Percentiles rank a stretch among this genome's conserved stretches.
phyloP scores from a whole-genome alignment of 106 monocot species.

The Posidonia australis region DNA sequence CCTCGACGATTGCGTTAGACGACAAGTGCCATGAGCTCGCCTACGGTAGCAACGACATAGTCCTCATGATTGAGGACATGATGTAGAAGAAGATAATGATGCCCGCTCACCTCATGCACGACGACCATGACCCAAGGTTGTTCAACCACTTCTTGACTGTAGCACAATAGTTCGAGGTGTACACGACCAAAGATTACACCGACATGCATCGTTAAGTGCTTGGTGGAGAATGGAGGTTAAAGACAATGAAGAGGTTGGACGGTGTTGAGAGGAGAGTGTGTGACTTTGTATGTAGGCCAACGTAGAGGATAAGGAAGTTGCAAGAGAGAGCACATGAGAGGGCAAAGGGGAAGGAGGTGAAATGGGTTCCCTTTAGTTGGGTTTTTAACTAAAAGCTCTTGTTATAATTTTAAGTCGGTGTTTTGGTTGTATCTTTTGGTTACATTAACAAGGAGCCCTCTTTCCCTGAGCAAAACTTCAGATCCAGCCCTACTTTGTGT shows the following conservation, averaged over 20 bases:
- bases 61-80: slow-evolving; percentile 59
- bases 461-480: too few species aligned
- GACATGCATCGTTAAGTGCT: slow-evolving; percentile 57
- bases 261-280: slow-evolving; percentile 39
- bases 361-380: slow-evolving; percentile 56
- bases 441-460: too few species aligned
- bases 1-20: slow-evolving; percentile 63
- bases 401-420: too few species aligned
- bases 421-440: too few species aligned
- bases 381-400: slow-evolving; percentile 41
- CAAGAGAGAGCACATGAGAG: slow-evolving; percentile 45
- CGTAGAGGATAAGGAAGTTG: slow-evolving; percentile 35
- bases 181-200: slow-evolving; percentile 58
- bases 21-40: slow-evolving; percentile 83
- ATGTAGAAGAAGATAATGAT: slow-evolving; percentile 69
- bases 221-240: slow-evolving; percentile 59
- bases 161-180: slow-evolving; percentile 50
- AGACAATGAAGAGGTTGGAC: slow-evolving; percentile 27
- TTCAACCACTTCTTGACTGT: slow-evolving; percentile 59
- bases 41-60: slow-evolving; percentile 28
- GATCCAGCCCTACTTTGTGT: too few species aligned
- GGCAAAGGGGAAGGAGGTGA: slow-evolving; percentile 7
- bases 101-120: slow-evolving; percentile 78
- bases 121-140: slow-evolving; percentile 40
- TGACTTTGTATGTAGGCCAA: slow-evolving; percentile 60